phyloP scores from a whole-genome alignment of 441 rosid species.

The Hura crepitans region DNA sequence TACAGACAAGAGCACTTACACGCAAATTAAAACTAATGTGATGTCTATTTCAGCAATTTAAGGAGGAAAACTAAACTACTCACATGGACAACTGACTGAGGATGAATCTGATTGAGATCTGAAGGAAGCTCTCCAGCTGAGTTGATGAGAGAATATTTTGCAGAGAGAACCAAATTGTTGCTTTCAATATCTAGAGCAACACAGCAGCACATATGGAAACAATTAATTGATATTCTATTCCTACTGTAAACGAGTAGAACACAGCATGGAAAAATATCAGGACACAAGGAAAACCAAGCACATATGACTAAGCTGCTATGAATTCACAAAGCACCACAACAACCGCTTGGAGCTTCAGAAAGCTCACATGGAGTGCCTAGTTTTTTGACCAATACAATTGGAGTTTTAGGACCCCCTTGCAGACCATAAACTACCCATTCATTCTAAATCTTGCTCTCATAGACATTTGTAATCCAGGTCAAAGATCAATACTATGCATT shows the following conservation, averaged over 20 bases:
- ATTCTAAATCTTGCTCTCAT: neutral
- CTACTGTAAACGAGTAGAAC: neutral
- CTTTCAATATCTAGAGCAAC: constrained; percentile 65
- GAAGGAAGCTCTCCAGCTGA: constrained; percentile 71
- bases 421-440: neutral
- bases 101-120: constrained; percentile 53
- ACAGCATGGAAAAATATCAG: neutral
- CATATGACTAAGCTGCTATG: neutral
- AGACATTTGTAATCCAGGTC: no score
- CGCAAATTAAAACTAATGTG: neutral
- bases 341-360: neutral
- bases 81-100: constrained; percentile 69
- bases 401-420: neutral
- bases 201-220: constrained; percentile 11
- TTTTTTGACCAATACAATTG: neutral
- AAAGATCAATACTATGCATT: no score
- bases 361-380: neutral
- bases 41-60: constrained; percentile 1
- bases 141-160: constrained; percentile 73
- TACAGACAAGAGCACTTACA: constrained; percentile 6
- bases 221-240: constrained; percentile 12
- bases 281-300: neutral
- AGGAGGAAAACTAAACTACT: constrained; percentile 28
- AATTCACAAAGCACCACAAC: neutral
- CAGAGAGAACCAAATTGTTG: constrained; percentile 69